phyloP scores from a whole-genome alignment of 192 early-diverging fungal genomes.

The Backusella tarrabulga region DNA sequence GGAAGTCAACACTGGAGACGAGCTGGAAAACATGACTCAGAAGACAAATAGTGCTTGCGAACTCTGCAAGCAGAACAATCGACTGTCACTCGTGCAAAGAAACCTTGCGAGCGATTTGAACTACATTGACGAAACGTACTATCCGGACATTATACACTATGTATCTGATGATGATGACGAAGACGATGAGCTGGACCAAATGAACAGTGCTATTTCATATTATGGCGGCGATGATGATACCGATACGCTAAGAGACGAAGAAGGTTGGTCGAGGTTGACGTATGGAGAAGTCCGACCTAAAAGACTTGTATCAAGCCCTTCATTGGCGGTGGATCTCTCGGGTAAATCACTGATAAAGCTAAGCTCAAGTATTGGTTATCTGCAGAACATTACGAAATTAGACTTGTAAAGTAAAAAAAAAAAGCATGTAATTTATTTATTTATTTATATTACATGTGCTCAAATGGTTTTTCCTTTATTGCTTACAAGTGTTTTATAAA shows the following conservation, averaged over 20 bases:
- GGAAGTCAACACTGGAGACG: not conserved
- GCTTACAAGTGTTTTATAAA: not conserved
- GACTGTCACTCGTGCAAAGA: constrained; percentile 20
- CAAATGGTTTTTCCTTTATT: constrained; percentile 1
- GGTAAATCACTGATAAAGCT: constrained; percentile 55
- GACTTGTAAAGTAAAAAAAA: constrained; percentile 59
- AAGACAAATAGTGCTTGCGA: not conserved
- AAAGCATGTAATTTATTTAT: not conserved
- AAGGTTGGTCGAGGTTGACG: constrained; percentile 19
- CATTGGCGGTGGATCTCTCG: constrained; percentile 54
- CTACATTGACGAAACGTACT: constrained; percentile 38
- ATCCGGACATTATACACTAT: constrained; percentile 9
- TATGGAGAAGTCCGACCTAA: constrained; percentile 15
- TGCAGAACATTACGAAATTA: constrained; percentile 58
- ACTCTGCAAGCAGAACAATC: constrained; percentile 12
- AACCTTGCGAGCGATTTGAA: constrained; percentile 25
- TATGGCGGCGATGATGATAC: constrained; percentile 20
- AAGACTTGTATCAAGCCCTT: not conserved
- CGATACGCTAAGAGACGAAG: not conserved
- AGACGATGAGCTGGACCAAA: constrained; percentile 6
- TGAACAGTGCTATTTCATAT: not conserved
- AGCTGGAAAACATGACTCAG: not conserved
- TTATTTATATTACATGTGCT: constrained; percentile 3
- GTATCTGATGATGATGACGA: constrained; percentile 12
- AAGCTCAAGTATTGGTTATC: constrained; percentile 69